These are phyloP conservation scores for Tetrahymena borealis DNA, from an alignment of 73 alveolate species.

Conservation along the genomic window DNA sequence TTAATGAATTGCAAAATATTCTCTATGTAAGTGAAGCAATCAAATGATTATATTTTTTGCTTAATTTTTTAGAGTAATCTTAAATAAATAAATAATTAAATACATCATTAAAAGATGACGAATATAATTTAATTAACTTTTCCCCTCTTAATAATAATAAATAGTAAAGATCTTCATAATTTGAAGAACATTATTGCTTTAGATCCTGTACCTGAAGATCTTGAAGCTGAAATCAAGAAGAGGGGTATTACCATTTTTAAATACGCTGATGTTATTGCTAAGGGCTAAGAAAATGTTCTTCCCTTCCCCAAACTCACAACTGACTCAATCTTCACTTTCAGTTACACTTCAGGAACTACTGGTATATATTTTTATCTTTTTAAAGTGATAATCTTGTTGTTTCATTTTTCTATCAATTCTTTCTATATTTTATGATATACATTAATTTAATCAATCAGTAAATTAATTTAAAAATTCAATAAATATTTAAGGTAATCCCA, in stretches of 20 bases:
- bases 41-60: background rate
- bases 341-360: conserved; percentile 97
- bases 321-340: conserved; percentile 59
- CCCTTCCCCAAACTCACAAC: conserved; percentile 20
- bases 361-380: conserved; percentile 40
- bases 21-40: conserved; percentile 1
- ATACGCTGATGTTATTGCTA: background rate
- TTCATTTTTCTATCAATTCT: no score
- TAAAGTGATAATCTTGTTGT: background rate
- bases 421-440: background rate
- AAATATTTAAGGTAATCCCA: conserved; percentile 57
- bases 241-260: conserved; percentile 1
- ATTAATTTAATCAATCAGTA: background rate
- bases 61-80: no score
- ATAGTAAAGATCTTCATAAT: background rate
- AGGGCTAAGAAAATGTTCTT: conserved; percentile 1
- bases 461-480: no score
- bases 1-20: conserved; percentile 9
- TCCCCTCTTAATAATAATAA: background rate
- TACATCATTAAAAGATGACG: no score
- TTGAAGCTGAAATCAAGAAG: background rate
- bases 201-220: background rate
- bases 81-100: no score
- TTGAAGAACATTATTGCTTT: conserved; percentile 11
- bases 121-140: background rate